phyloP scores from a whole-genome alignment of 192 early-diverging fungal genomes.

The Chytriomyces sp. region DNA sequence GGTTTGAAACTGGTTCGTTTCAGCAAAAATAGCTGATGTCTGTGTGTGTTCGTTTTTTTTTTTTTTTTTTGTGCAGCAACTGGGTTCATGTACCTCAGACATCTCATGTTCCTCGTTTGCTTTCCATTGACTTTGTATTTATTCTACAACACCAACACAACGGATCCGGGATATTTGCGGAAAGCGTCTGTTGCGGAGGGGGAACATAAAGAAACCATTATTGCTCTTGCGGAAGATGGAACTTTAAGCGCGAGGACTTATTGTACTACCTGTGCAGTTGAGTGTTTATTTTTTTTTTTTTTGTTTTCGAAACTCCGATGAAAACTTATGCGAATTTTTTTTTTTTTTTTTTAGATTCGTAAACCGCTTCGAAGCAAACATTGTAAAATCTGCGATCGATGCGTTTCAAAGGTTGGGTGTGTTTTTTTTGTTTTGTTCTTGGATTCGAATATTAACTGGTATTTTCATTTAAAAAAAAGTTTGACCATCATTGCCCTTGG shows the following conservation, averaged over 20 bases:
- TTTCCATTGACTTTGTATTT: constrained; percentile 70
- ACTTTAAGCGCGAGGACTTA: constrained; percentile 78
- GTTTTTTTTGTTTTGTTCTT: constrained; percentile 88
- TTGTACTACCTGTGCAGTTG: constrained; percentile 88
- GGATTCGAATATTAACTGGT: too few relatives aligned
- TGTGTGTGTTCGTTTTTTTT: not conserved
- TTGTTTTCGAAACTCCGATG: not conserved
- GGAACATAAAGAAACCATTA: constrained; percentile 54
- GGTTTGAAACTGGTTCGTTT: constrained; percentile 51
- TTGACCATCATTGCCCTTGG: constrained; percentile 85
- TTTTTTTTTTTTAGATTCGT: constrained; percentile 61
- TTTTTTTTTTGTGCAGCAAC: constrained; percentile 53
- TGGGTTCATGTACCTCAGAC: constrained; percentile 60
- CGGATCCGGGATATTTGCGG: constrained; percentile 82
- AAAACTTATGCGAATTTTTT: constrained; percentile 1
- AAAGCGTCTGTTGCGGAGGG: constrained; percentile 46
- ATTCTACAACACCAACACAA: constrained; percentile 75
- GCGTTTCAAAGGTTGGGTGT: constrained; percentile 91
- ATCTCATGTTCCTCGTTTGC: constrained; percentile 70
- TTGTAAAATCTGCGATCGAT: constrained; percentile 90
- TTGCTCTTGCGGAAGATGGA: constrained; percentile 71
- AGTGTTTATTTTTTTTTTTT: too few relatives aligned
- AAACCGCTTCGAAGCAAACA: constrained; percentile 93
- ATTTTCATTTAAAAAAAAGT: not conserved
- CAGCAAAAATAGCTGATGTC: not conserved